These are phyloP conservation scores for Penicillium sclerotiorum DNA, from an alignment of 2,329 filamentous ascomycete species.

Conservation along the genomic window DNA sequence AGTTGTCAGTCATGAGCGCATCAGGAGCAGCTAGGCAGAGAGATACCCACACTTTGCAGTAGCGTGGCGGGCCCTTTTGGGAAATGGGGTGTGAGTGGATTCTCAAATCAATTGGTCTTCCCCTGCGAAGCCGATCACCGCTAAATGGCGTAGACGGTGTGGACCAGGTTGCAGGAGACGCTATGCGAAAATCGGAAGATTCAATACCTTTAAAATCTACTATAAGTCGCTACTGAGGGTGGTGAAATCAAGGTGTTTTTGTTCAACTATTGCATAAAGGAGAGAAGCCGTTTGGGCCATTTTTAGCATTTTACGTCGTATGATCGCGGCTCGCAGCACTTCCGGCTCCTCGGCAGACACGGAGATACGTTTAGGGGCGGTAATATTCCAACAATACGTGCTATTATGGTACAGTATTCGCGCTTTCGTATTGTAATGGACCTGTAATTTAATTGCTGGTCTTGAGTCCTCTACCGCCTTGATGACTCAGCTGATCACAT, in stretches of 20 bases:
- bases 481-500: slow-evolving; percentile 17
- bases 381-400: too few relatives aligned
- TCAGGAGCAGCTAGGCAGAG: slow-evolving; percentile 8
- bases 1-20: slow-evolving; percentile 6
- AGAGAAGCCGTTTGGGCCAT: not conserved
- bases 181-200: slow-evolving; percentile 1
- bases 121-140: slow-evolving; percentile 9
- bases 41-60: slow-evolving; percentile 11
- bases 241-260: not conserved
- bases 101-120: slow-evolving; percentile 10
- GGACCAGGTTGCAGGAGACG: slow-evolving; percentile 4
- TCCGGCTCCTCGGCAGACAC: slow-evolving; percentile 8
- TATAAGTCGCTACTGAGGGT: too few relatives aligned
- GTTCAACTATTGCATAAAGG: slow-evolving; percentile 1
- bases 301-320: slow-evolving; percentile 9
- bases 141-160: slow-evolving; percentile 3
- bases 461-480: not conserved
- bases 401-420: not conserved
- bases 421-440: not conserved
- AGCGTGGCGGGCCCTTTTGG: slow-evolving; percentile 10
- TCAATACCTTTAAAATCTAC: too few relatives aligned
- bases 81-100: slow-evolving; percentile 7
- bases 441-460: not conserved
- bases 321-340: slow-evolving; percentile 14
- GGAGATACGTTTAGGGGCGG: slow-evolving; percentile 1